These are phyloP conservation scores for Psilocybe tampanensis DNA, from an alignment of 768 basidiomycete species.

Conservation along the genomic window DNA sequence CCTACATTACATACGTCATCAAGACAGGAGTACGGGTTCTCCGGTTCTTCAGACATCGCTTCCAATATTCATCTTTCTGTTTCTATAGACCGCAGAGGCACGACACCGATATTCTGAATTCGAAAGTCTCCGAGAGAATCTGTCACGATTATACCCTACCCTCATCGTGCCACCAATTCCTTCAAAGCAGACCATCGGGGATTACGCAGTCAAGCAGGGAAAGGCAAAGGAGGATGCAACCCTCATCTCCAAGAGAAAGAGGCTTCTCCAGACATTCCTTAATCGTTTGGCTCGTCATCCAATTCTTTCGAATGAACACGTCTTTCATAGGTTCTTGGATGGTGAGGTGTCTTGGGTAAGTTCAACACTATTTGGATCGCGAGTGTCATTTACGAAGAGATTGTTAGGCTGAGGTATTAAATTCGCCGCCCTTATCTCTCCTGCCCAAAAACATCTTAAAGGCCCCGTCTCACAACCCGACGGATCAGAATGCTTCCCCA, in stretches of 20 bases:
- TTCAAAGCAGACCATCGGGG: constrained; percentile 92
- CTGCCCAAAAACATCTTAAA: constrained; percentile 96
- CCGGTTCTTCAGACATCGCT: neutral
- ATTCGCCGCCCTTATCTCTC: constrained; percentile 88
- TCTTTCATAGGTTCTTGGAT: constrained; percentile 95
- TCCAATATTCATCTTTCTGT: constrained; percentile 12
- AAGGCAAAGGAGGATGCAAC: constrained; percentile 96
- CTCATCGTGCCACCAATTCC: constrained; percentile 98
- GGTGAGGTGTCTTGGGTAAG: constrained; percentile 94
- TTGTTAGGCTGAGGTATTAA: constrained; percentile 82
- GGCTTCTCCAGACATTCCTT: constrained; percentile 94
- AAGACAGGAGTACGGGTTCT: constrained; percentile 67
- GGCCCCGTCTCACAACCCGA: constrained; percentile 94
- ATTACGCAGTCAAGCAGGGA: constrained; percentile 95
- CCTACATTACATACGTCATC: constrained; percentile 95
- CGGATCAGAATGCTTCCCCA: constrained; percentile 68
- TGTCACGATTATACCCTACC: constrained; percentile 91
- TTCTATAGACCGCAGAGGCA: constrained; percentile 70
- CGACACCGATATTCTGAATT: constrained; percentile 97
- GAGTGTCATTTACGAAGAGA: neutral
- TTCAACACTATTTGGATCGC: neutral
- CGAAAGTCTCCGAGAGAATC: constrained; percentile 83
- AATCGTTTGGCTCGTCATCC: constrained; percentile 89
- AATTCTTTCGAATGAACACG: constrained; percentile 94
- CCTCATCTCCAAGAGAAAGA: constrained; percentile 88